Base-by-base conservation (phyloP, 768 basidiomycete genomes). In the Pleurotus eryngii region DNA sequence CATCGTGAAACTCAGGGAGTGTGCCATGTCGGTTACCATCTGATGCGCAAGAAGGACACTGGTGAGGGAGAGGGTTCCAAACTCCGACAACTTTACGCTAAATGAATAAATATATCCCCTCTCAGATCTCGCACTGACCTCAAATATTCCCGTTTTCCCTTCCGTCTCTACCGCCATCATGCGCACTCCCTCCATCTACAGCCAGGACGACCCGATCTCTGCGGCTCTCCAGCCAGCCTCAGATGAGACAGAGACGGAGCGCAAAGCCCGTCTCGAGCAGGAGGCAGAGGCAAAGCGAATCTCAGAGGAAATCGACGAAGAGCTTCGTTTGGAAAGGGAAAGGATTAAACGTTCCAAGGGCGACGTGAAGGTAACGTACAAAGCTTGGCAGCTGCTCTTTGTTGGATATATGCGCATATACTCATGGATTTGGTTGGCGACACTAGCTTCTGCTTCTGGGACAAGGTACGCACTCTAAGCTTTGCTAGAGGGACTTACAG, bases 251-350 rank as follows among this genome's bases (percentile, higher is more conserved):
- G 85, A 86, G 1, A 66, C 72, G 0, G 85, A 92, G 67, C 84
- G 87, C 48, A 74, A 76, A 48, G 61, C 70, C 30, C 82, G 91
- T 57, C 80, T 91, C 15, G 72, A 79, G 59, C 68, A 75, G 37
- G 91, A 93, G 72, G 83, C 83, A 0, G 87, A 91, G 60, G 89
- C 90, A 2, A 87, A 85, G 68, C 81, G 83, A 48, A 74, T 87
- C 59, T 91, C 88, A 48, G 90, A 93, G 59, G 80, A 81, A 68
- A 93, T 93, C 64, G 91, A 93, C 71, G 90, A 91, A 65, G 82
- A 90, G 63, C 77, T 93, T 54, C 82, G 83, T 61, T 72, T 75
- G 58, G 91, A 93, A 65, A 80, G 83, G 57, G 87, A 88, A 67
- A 79, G 76, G 50, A 63, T 83, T 57, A 85, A 81, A 69, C 83